Conservation (phyloP, 1,284 basidiomycete species). For the Coriolopsis trogii region DNA sequence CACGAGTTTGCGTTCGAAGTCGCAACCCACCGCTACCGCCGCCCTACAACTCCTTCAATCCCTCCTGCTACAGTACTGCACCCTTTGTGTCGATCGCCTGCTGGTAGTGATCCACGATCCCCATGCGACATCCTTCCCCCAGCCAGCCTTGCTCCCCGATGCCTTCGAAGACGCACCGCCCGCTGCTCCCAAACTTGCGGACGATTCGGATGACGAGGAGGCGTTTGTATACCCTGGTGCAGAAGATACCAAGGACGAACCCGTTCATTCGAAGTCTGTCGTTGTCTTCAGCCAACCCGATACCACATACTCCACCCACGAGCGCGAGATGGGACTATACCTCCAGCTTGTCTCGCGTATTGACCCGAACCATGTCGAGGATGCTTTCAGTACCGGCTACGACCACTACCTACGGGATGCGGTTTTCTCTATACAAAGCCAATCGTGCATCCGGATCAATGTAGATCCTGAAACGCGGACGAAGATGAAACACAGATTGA, state of each 20-base stretch:
- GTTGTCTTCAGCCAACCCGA: constrained; percentile 58
- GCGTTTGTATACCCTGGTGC: constrained; percentile 66
- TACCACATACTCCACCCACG: constrained; percentile 76
- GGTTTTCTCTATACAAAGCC: constrained; percentile 66
- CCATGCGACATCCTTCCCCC: constrained; percentile 74
- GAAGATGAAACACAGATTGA: constrained; percentile 71
- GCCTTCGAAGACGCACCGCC: constrained; percentile 16
- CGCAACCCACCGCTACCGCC: constrained; percentile 66
- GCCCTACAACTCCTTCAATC: constrained; percentile 82
- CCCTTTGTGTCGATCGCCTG: constrained; percentile 65
- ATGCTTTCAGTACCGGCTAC: constrained; percentile 85
- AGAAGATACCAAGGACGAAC: constrained; percentile 34
- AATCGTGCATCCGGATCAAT: constrained; percentile 55
- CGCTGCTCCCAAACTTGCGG: constrained; percentile 22
- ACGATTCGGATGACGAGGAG: constrained; percentile 62
- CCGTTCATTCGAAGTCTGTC: constrained; percentile 20
- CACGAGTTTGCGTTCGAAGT: constrained; percentile 73
- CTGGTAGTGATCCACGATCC: constrained; percentile 71
- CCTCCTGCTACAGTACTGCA: constrained; percentile 73
- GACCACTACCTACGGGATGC: constrained; percentile 86
- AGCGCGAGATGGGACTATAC: constrained; percentile 83
- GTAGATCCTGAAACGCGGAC: constrained; percentile 43
- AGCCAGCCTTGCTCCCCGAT: constrained; percentile 47
- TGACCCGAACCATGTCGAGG: constrained; percentile 72
- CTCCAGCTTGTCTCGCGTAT: constrained; percentile 78